Conservation (phyloP, 2,329 filamentous ascomycete genomes). For the Apiospora malaysiana region DNA sequence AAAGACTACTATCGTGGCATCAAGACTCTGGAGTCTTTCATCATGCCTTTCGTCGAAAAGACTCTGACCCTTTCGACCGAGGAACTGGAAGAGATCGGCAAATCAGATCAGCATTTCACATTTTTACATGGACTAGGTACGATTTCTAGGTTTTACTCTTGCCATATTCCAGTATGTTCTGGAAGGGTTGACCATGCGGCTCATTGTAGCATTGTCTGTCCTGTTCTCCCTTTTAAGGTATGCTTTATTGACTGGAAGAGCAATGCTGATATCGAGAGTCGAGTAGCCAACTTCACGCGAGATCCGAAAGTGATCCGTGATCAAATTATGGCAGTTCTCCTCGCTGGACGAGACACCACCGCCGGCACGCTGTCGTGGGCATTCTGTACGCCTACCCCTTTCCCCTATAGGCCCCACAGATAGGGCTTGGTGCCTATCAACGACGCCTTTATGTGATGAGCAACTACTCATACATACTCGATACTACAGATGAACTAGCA, state of each 20-base stretch:
- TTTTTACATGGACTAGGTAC: constrained; percentile 69
- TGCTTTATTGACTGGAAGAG: not conserved
- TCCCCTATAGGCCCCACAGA: not conserved
- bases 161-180: not conserved
- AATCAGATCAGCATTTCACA: constrained; percentile 70
- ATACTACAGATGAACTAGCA: constrained; percentile 58
- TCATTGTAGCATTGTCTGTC: not conserved
- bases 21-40: constrained; percentile 69
- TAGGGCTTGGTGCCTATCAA: not conserved
- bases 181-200: not conserved
- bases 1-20: constrained; percentile 65
- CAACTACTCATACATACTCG: not conserved
- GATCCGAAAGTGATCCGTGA: constrained; percentile 70
- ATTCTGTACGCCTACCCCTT: constrained; percentile 47
- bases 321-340: constrained; percentile 74
- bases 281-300: constrained; percentile 71
- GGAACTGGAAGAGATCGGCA: constrained; percentile 73
- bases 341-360: constrained; percentile 76
- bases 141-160: not conserved
- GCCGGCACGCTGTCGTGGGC: constrained; percentile 70
- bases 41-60: constrained; percentile 71
- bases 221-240: not conserved
- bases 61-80: constrained; percentile 66
- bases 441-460: too few relatives aligned
- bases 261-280: not conserved